Percentiles rank a stretch among this genome's conserved stretches.
These are phyloP conservation scores for Paxillus ammoniavirescens DNA, from an alignment of 768 basidiomycete species.

Conservation along the genomic window DNA sequence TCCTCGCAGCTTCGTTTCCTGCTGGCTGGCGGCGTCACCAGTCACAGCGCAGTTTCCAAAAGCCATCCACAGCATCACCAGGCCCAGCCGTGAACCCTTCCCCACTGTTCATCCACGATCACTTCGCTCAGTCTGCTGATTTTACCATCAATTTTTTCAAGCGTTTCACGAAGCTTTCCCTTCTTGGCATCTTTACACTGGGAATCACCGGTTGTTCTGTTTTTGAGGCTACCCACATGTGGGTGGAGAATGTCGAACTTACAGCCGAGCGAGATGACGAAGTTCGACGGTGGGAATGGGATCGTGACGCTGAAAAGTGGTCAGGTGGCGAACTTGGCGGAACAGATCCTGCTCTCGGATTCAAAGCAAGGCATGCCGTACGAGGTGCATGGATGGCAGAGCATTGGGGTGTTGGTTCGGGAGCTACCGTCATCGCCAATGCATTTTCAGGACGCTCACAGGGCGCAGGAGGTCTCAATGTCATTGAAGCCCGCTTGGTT, in stretches of 20 bases:
- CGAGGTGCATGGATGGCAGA: slow-evolving; percentile 73
- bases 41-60: slow-evolving; percentile 14
- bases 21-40: slow-evolving; percentile 10
- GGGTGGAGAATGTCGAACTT: slow-evolving; percentile 59
- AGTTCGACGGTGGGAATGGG: slow-evolving; percentile 64
- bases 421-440: slow-evolving; percentile 37
- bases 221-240: slow-evolving; percentile 60
- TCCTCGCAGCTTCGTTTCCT: not conserved
- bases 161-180: slow-evolving; percentile 50
- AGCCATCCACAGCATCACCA: slow-evolving; percentile 1
- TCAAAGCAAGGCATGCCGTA: slow-evolving; percentile 56
- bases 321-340: slow-evolving; percentile 56
- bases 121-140: slow-evolving; percentile 34
- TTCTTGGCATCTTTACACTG: slow-evolving; percentile 42
- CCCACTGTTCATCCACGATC: slow-evolving; percentile 28
- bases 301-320: slow-evolving; percentile 61
- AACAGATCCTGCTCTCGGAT: slow-evolving; percentile 70
- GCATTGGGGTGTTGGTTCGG: slow-evolving; percentile 56
- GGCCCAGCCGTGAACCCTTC: slow-evolving; percentile 5
- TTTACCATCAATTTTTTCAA: slow-evolving; percentile 44
- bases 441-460: slow-evolving; percentile 31
- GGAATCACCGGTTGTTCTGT: slow-evolving; percentile 43
- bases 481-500: slow-evolving; percentile 55
- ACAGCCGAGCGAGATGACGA: slow-evolving; percentile 50
- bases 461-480: slow-evolving; percentile 37